These are phyloP conservation scores for Pisolithus thermaeus DNA, from an alignment of 1,284 basidiomycete species.

Conservation along the genomic window DNA sequence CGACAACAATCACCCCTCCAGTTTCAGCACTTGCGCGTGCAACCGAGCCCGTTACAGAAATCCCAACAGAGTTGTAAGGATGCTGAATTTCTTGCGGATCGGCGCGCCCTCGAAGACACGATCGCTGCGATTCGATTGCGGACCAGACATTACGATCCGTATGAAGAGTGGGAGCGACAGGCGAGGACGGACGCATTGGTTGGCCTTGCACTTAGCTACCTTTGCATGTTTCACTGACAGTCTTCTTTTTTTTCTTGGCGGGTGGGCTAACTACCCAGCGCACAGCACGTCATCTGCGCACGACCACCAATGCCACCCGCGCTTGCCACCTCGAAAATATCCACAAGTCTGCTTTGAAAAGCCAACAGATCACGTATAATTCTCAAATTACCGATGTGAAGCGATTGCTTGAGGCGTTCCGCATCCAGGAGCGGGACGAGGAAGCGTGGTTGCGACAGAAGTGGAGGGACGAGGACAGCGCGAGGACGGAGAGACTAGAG, in stretches of 20 bases:
- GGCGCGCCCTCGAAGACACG: conserved; percentile 55
- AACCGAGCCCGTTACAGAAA: conserved; percentile 9
- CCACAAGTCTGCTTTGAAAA: conserved; percentile 33
- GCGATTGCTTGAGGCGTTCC: conserved; percentile 35
- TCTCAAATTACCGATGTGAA: conserved; percentile 48
- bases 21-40: not conserved
- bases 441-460: conserved; percentile 39
- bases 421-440: conserved; percentile 40
- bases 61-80: conserved; percentile 5
- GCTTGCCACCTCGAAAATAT: not conserved
- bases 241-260: not conserved
- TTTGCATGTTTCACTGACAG: not conserved
- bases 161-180: conserved; percentile 72
- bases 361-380: conserved; percentile 35
- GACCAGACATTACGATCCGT: conserved; percentile 63
- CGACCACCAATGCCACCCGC: not conserved
- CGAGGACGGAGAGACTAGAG: conserved; percentile 58
- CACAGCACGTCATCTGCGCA: conserved; percentile 43
- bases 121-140: conserved; percentile 64
- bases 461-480: conserved; percentile 49
- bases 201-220: conserved; percentile 24
- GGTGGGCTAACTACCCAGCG: conserved; percentile 33
- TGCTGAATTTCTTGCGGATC: conserved; percentile 37
- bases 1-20: not conserved
- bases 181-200: conserved; percentile 68